These are phyloP conservation scores for Mucor racemosus DNA, from an alignment of 371 early-diverging fungal species.

Conservation along the genomic window DNA sequence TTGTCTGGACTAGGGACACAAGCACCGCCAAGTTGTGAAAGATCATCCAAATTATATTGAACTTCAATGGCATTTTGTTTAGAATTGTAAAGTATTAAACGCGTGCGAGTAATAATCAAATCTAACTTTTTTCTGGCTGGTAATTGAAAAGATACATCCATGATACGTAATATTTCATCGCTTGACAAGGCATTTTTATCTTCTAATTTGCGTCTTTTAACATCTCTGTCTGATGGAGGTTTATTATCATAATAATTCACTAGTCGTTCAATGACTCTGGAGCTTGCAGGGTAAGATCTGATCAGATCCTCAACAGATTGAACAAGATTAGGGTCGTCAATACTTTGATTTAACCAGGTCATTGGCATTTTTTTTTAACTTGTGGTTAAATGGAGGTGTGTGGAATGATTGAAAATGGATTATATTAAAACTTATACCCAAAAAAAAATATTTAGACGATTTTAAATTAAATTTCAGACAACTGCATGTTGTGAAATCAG, in stretches of 20 bases:
- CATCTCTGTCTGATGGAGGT: constrained; percentile 27
- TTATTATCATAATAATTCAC: constrained; percentile 35
- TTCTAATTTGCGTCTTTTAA: constrained; percentile 37
- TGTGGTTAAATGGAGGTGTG: not conserved
- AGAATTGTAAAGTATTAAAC: constrained; percentile 29
- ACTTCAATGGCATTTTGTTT: constrained; percentile 33
- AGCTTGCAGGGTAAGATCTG: constrained; percentile 32
- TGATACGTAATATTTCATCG: constrained; percentile 22
- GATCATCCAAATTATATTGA: constrained; percentile 21
- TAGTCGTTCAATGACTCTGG: constrained; percentile 35
- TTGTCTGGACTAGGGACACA: constrained; percentile 59
- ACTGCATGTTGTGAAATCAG: too few species aligned
- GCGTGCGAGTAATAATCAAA: constrained; percentile 30
- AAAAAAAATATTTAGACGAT: not conserved
- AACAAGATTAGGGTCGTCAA: constrained; percentile 39
- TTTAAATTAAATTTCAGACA: too few species aligned
- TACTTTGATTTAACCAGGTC: constrained; percentile 29
- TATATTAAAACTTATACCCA: not conserved
- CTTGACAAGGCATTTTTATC: constrained; percentile 5
- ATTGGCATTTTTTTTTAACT: not conserved
- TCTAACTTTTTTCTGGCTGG: constrained; percentile 48
- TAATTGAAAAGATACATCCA: constrained; percentile 40
- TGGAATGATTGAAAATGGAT: constrained; percentile 7
- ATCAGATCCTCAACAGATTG: constrained; percentile 39
- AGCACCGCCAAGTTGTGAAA: constrained; percentile 33